Conservation (phyloP, 1,284 basidiomycete species). For the Ustilago shanxiensis region DNA sequence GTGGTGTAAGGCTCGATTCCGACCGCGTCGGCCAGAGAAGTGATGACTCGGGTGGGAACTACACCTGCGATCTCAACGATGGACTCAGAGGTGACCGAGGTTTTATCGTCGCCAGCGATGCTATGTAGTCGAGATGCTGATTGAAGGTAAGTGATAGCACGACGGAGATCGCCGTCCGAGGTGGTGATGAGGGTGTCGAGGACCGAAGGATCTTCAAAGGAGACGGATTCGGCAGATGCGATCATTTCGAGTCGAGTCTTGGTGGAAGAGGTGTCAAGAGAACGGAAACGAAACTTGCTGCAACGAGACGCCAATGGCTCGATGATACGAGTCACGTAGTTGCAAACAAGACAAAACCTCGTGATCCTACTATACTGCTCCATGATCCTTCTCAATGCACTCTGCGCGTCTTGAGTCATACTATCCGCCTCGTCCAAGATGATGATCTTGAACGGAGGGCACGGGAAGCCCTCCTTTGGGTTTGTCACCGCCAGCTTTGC, state of each 20-base stretch:
- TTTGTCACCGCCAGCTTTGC: slow-evolving; percentile 76
- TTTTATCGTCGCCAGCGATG: slow-evolving; percentile 30
- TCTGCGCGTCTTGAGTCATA: slow-evolving; percentile 99
- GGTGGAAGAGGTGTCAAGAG: slow-evolving; percentile 84
- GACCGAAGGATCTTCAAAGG: slow-evolving; percentile 59
- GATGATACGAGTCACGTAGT: slow-evolving; percentile 97
- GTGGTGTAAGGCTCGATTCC: slow-evolving; percentile 75
- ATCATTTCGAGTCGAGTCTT: slow-evolving; percentile 84
- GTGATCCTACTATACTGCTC: slow-evolving; percentile 97
- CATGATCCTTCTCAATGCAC: slow-evolving; percentile 95
- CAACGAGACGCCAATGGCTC: slow-evolving; percentile 98
- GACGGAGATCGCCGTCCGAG: slow-evolving; percentile 92
- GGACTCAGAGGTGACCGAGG: slow-evolving; percentile 60
- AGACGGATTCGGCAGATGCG: slow-evolving; percentile 75
- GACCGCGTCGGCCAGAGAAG: slow-evolving; percentile 79
- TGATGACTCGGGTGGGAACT: slow-evolving; percentile 82
- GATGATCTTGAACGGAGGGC: slow-evolving; percentile 98
- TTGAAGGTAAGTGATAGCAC: slow-evolving; percentile 98
- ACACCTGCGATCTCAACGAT: slow-evolving; percentile 98
- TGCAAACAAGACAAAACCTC: slow-evolving; percentile 97
- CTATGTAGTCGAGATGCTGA: slow-evolving; percentile 84
- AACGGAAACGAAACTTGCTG: slow-evolving; percentile 98
- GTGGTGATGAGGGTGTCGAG: slow-evolving; percentile 81
- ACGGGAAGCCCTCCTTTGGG: slow-evolving; percentile 78
- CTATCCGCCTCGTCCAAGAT: slow-evolving; percentile 99